phyloP scores from a whole-genome alignment of 805 yeast species.

The Torulaspora franciscae region DNA sequence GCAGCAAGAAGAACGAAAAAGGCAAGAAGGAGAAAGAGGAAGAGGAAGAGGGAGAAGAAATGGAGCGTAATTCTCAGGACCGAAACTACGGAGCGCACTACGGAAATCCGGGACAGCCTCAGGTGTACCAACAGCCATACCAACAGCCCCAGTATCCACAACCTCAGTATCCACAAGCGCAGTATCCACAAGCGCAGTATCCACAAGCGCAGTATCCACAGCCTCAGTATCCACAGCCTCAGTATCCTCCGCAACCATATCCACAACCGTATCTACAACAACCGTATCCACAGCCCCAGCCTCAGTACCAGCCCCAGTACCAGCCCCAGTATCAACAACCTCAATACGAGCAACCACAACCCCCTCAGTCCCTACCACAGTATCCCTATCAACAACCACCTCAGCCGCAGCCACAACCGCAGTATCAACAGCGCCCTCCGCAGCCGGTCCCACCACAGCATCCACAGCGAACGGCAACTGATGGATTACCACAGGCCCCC shows the following conservation, averaged over 20 bases:
- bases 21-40: conserved; percentile 10
- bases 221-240: conserved; percentile 11
- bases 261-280: conserved; percentile 14
- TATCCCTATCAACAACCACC: conserved; percentile 10
- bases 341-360: conserved; percentile 10
- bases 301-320: too few relatives aligned
- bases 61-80: conserved; percentile 11
- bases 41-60: conserved; percentile 19
- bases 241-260: conserved; percentile 5
- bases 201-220: conserved; percentile 10
- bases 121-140: conserved; percentile 9
- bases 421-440: conserved; percentile 11
- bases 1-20: conserved; percentile 13
- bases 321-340: conserved; percentile 6
- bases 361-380: conserved; percentile 8
- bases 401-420: conserved; percentile 16
- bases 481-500: too few relatives aligned
- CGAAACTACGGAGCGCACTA: background rate
- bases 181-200: conserved; percentile 7
- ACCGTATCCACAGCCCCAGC: conserved; percentile 9
- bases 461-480: background rate
- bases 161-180: conserved; percentile 10
- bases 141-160: conserved; percentile 11
- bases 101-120: conserved; percentile 8
- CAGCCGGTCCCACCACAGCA: conserved; percentile 14